Conservation (phyloP, 140 eudicot species). For the Stevia rebaudiana region DNA sequence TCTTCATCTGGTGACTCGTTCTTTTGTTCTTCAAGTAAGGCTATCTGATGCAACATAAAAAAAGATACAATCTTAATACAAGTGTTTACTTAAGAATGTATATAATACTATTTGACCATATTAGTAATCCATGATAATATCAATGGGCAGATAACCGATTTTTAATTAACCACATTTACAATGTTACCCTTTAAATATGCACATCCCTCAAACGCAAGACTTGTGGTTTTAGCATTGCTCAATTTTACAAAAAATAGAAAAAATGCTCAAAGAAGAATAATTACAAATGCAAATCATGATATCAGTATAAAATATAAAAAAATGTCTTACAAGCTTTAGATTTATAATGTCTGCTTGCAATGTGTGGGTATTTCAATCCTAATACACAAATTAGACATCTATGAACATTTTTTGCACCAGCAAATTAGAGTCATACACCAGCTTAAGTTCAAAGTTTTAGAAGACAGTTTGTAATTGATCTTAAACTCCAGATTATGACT, state of each 20-base stretch:
- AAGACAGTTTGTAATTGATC: background rate
- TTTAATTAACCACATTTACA: background rate
- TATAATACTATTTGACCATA: constrained; percentile 6
- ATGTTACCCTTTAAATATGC: background rate
- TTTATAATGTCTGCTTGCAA: background rate
- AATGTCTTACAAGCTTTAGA: background rate
- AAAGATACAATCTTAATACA: background rate
- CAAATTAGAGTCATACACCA: background rate
- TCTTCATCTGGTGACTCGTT: constrained; percentile 55
- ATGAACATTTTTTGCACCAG: background rate
- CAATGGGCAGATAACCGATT: background rate
- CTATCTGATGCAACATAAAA: constrained; percentile 43
- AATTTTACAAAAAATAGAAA: background rate
- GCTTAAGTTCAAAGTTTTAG: background rate
- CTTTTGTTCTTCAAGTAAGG: constrained; percentile 74
- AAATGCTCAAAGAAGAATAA: background rate
- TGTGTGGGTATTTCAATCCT: background rate
- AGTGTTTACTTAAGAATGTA: background rate
- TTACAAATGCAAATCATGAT: background rate
- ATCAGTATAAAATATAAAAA: background rate
- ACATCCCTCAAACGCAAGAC: background rate
- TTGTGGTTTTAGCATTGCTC: background rate
- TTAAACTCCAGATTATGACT: background rate
- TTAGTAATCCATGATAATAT: background rate
- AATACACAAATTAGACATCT: background rate